These are phyloP conservation scores for Scolecobasidium constrictum DNA, from an alignment of 2,329 filamentous ascomycete genomes.

Conservation along the genomic window DNA sequence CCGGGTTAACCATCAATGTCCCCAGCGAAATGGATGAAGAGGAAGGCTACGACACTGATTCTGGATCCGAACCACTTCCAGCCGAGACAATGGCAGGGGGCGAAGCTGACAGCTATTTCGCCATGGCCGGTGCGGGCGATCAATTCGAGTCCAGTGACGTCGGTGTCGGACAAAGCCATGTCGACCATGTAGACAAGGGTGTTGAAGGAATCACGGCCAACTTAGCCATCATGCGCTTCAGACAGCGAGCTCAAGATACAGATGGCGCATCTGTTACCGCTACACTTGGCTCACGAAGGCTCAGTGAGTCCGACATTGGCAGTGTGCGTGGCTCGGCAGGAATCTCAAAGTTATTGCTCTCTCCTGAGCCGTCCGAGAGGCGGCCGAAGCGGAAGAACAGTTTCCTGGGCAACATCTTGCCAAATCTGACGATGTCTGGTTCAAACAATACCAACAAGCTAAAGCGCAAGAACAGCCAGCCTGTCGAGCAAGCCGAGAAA, in stretches of 20 bases:
- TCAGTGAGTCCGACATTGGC: constrained; percentile 51
- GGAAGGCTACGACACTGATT: constrained; percentile 12
- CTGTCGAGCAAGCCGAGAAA: constrained; percentile 13
- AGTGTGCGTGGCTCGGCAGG: constrained; percentile 46
- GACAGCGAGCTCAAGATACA: constrained; percentile 37
- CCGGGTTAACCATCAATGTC: constrained; percentile 33
- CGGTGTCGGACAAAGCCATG: neutral
- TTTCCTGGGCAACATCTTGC: constrained; percentile 37
- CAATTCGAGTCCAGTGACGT: neutral
- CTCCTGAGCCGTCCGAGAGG: constrained; percentile 27
- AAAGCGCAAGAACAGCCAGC: constrained; percentile 35
- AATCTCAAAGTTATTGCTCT: constrained; percentile 50
- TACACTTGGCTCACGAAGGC: constrained; percentile 60
- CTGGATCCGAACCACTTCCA: neutral
- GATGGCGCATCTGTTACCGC: constrained; percentile 48
- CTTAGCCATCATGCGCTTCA: constrained; percentile 44
- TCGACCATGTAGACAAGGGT: neutral
- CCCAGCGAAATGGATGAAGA: constrained; percentile 23
- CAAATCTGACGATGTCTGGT: too few relatives aligned
- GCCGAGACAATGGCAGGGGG: neutral
- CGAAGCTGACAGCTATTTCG: neutral
- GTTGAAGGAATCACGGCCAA: constrained; percentile 30
- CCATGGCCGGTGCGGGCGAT: neutral
- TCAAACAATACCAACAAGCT: constrained; percentile 33
- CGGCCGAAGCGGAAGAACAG: constrained; percentile 39